Base-by-base conservation (phyloP, 495 filamentous ascomycete species). In the Aspergillus leporis region DNA sequence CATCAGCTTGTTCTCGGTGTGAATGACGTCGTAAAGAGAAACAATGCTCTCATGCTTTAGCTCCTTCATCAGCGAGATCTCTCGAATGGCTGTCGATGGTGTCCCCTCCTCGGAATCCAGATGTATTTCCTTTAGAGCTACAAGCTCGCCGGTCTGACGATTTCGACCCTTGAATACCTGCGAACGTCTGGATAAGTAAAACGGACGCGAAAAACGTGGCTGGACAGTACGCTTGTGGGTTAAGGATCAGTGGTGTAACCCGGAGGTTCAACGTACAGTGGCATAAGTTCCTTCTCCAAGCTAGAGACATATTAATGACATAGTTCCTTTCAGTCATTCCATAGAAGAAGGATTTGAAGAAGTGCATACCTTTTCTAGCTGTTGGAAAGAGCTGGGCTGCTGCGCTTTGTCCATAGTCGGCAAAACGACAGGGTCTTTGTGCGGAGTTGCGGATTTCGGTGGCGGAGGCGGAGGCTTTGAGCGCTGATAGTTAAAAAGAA, bases 1-100 rank as follows among this genome's bases (percentile, higher is more conserved):
- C 92, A 98, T 98, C 45, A 99, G 85, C 72, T 99, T 99, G 78
- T 98, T 97, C 75, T 99, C 94, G 55, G 94, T 98, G 71, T 99
- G 94, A 65, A 99, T 97, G 32, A 99, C 96, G 78, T 99, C 95
- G 79, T 98, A 89, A 1, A 99, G 87, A 50, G 90, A 93, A 56
- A 99, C 93, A 59, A 98, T 97, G 70, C 96, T 96, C 66, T 96
- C 90, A 75, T 99, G 92, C 74, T 96, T 98, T 67, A 98, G 84
- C 74, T 99, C 94, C 76, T 99, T 99, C 90, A 99, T 97, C 30
- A 99, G 81, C 0, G 92, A 96, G 68, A 98, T 98, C 75, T 98
- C 94, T 47, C 94, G 92, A 70, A 99, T 99, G 36, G 94, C 94
- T 13, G 94, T 99, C n/a, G 89, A 93, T 0, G 94, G 94, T 0